Conservation (phyloP, 129 eudicot genomes). For the Lactuca saligna region DNA sequence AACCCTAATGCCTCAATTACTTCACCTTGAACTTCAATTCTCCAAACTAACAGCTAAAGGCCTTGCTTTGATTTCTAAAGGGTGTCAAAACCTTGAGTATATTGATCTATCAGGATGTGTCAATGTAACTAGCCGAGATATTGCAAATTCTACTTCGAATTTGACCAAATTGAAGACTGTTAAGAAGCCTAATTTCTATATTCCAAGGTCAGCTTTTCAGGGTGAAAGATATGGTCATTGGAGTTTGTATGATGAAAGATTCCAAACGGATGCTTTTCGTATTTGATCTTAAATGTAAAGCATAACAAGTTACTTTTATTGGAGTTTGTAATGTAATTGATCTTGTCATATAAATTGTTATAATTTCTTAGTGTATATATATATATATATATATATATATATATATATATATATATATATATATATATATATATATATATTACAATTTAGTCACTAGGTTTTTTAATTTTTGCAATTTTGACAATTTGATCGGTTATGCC, state of each 20-base stretch:
- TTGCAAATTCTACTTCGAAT: slow-evolving; percentile 45
- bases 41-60: slow-evolving; percentile 71
- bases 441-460: too few relatives aligned
- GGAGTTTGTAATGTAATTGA: too few relatives aligned
- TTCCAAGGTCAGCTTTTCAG: slow-evolving; percentile 75
- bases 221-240: slow-evolving; percentile 90
- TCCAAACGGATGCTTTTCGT: slow-evolving; percentile 87
- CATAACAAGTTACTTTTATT: too few relatives aligned
- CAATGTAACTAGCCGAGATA: slow-evolving; percentile 80
- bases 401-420: too few relatives aligned
- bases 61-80: slow-evolving; percentile 62
- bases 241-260: slow-evolving; percentile 87
- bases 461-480: too few relatives aligned
- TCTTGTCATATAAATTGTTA: too few relatives aligned
- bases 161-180: slow-evolving; percentile 66
- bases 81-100: slow-evolving; percentile 67
- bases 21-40: slow-evolving; percentile 75
- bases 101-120: slow-evolving; percentile 81
- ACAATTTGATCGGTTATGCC: too few relatives aligned
- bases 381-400: too few relatives aligned
- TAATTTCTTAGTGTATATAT: too few relatives aligned
- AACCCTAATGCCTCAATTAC: slow-evolving; percentile 61
- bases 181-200: slow-evolving; percentile 84
- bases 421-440: too few relatives aligned
- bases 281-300: slow-evolving; percentile 35